phyloP scores from a whole-genome alignment of 1,284 basidiomycete species.

The Pseudozyma pruni region DNA sequence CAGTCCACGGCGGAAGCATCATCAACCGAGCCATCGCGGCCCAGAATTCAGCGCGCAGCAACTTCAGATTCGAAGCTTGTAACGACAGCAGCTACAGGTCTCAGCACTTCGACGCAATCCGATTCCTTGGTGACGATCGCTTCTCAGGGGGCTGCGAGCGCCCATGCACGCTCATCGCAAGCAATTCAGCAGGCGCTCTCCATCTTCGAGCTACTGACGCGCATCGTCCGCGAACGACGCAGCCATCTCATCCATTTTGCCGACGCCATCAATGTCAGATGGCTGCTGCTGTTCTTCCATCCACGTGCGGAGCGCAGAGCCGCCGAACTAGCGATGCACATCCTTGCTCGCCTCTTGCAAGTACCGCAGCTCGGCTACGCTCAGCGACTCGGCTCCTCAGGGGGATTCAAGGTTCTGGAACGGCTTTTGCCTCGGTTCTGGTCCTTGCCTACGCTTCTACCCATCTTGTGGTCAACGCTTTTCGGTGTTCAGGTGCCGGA shows the following conservation, averaged over 20 bases:
- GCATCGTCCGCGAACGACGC: constrained; percentile 44
- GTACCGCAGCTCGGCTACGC: constrained; percentile 28
- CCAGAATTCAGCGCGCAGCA: constrained; percentile 12
- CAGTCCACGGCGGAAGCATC: neutral
- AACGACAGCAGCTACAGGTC: too few relatives aligned
- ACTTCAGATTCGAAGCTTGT: constrained; percentile 3
- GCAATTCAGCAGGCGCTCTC: constrained; percentile 18
- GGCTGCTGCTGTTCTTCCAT: constrained; percentile 60
- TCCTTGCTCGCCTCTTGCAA: constrained; percentile 43
- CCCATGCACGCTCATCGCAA: neutral
- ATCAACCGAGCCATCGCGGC: neutral
- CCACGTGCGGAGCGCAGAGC: constrained; percentile 46
- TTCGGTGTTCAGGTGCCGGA: constrained; percentile 71
- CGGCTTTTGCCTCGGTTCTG: constrained; percentile 78
- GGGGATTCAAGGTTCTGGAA: constrained; percentile 79
- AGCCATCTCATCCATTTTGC: constrained; percentile 43
- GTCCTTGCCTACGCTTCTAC: constrained; percentile 74
- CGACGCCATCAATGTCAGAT: constrained; percentile 47
- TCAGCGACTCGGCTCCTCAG: constrained; percentile 74
- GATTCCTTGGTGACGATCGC: too few relatives aligned
- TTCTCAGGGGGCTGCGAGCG: neutral
- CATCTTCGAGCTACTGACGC: constrained; percentile 47
- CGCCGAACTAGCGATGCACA: constrained; percentile 39
- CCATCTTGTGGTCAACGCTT: constrained; percentile 75
- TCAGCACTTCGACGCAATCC: neutral